Conservation (phyloP, 495 filamentous ascomycete species). For the Xanthoparmelia taractica region DNA sequence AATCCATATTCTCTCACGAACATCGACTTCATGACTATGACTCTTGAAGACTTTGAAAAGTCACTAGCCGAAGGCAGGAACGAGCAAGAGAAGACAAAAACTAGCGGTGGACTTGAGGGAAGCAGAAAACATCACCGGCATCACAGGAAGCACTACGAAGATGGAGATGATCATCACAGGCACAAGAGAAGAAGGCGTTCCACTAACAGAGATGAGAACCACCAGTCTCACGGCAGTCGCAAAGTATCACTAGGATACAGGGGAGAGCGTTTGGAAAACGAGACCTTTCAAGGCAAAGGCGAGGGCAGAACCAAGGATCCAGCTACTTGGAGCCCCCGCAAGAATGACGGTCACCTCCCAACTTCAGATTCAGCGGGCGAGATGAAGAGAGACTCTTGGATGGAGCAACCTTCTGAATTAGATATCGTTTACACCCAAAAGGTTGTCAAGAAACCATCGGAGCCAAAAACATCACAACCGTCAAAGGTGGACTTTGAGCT, state of each 20-base stretch:
- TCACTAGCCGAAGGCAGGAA: constrained; percentile 44
- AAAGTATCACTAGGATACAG: neutral
- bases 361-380: constrained; percentile 25
- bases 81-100: constrained; percentile 27
- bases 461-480: constrained; percentile 38
- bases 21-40: constrained; percentile 31
- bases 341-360: constrained; percentile 19
- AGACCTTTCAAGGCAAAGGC: constrained; percentile 20
- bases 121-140: constrained; percentile 37
- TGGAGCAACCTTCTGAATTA: constrained; percentile 74
- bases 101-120: constrained; percentile 27
- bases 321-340: constrained; percentile 19
- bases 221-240: constrained; percentile 31
- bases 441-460: constrained; percentile 44
- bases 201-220: constrained; percentile 33
- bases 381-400: constrained; percentile 78
- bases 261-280: neutral
- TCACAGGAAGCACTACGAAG: constrained; percentile 37
- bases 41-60: constrained; percentile 49
- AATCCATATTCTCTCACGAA: neutral
- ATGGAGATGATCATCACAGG: constrained; percentile 41
- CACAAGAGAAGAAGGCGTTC: constrained; percentile 50
- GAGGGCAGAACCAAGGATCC: constrained; percentile 28
- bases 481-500: constrained; percentile 62
- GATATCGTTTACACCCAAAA: constrained; percentile 82